Percentiles rank a stretch among this genome's conserved stretches.
Evolutionary conservation across 1,139 yeast genomes (phyloP).

Genomic region (Suhomyces anneliseae): DNA sequence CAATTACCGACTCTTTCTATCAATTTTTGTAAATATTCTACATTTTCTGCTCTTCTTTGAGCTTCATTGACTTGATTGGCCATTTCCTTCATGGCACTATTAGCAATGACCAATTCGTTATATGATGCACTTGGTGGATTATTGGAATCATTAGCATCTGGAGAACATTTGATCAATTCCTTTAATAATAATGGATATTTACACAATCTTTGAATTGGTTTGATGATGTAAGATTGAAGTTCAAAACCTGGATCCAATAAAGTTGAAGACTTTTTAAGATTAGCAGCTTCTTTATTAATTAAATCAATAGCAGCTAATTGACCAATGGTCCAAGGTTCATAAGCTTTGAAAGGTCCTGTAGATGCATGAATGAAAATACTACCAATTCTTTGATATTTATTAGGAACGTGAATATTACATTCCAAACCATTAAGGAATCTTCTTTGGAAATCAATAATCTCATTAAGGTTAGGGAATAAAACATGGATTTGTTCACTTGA

Average conservation of each 20-base stretch:
- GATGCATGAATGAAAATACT: conserved; percentile 82
- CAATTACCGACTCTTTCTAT: conserved; percentile 80
- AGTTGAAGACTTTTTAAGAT: conserved; percentile 54
- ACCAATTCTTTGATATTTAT: conserved; percentile 81
- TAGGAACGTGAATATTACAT: conserved; percentile 76
- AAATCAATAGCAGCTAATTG: conserved; percentile 86
- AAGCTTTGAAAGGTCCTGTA: conserved; percentile 74
- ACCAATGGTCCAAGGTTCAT: conserved; percentile 87
- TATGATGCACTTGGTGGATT: conserved; percentile 51
- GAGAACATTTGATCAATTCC: conserved; percentile 68
- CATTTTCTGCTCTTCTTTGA: conserved; percentile 88
- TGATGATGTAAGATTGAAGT: conserved; percentile 81
- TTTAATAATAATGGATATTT: conserved; percentile 83
- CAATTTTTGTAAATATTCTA: conserved; percentile 66
- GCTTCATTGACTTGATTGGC: conserved; percentile 93
- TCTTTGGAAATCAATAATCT: conserved; percentile 88
- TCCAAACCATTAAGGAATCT: conserved; percentile 85
- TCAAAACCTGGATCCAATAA: conserved; percentile 86
- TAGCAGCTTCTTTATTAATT: conserved; percentile 62
- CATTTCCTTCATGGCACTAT: conserved; percentile 59
- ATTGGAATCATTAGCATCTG: conserved; percentile 32
- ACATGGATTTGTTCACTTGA: conserved; percentile 79
- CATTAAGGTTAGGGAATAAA: conserved; percentile 83
- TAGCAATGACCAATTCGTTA: conserved; percentile 69
- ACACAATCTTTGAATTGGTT: conserved; percentile 93